Evolutionary conservation across 805 yeast species (phyloP).

Genomic region (Saccharomyces kudriavzevii): DNA sequence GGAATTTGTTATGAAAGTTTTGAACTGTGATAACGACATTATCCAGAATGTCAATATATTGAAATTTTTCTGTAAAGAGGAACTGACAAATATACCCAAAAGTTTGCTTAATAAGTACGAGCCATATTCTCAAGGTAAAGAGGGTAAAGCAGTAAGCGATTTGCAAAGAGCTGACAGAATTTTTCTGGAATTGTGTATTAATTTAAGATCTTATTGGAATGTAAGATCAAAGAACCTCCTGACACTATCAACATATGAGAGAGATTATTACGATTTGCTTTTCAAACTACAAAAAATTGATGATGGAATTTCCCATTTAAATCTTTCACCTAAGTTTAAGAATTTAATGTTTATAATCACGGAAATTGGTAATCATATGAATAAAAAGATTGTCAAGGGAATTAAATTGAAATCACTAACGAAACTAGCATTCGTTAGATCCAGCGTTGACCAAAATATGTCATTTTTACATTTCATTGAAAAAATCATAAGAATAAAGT

Average conservation of each 20-base stretch:
- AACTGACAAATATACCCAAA: slow-evolving; percentile 50
- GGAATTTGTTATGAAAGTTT: slow-evolving; percentile 46
- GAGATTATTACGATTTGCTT: slow-evolving; percentile 57
- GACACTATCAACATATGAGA: slow-evolving; percentile 48
- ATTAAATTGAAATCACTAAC: slow-evolving; percentile 62
- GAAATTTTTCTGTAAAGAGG: slow-evolving; percentile 66
- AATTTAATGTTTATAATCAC: slow-evolving; percentile 57
- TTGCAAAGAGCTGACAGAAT: slow-evolving; percentile 65
- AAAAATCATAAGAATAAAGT: slow-evolving; percentile 52
- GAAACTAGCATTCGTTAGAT: slow-evolving; percentile 60
- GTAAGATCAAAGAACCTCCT: slow-evolving; percentile 58
- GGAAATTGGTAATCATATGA: slow-evolving; percentile 74
- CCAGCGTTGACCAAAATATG: slow-evolving; percentile 55
- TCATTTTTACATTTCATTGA: slow-evolving; percentile 73
- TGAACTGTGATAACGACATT: slow-evolving; percentile 52
- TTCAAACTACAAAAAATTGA: slow-evolving; percentile 50
- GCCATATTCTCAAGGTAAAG: slow-evolving; percentile 46
- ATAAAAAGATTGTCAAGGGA: slow-evolving; percentile 66
- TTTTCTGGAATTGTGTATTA: slow-evolving; percentile 58
- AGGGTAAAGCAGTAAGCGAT: slow-evolving; percentile 35
- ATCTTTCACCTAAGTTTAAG: slow-evolving; percentile 45
- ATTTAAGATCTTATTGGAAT: slow-evolving; percentile 63
- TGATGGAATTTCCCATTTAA: slow-evolving; percentile 47
- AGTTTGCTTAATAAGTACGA: slow-evolving; percentile 47
- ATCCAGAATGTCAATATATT: slow-evolving; percentile 48